Evolutionary conservation across 257 asterid genomes (phyloP), one percentile per base, ranked within the genome.

Genomic region (Verbascum thapsus): DNA sequence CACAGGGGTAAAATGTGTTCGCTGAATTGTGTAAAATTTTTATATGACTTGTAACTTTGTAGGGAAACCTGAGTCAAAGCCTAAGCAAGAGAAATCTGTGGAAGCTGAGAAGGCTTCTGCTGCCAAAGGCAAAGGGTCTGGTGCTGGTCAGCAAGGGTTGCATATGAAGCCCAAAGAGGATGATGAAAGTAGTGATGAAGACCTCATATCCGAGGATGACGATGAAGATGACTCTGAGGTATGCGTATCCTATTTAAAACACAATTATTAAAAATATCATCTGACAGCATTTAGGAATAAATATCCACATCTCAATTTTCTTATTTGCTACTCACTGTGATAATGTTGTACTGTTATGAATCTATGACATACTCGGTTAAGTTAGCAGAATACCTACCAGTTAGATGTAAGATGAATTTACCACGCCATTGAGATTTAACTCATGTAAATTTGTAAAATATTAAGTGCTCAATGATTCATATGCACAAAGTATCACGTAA

Each of bases 71-170:
- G 79, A 16, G 47, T 1, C 39, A 10, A 68, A 80, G 71, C 73
- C 61, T 39, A 78, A 79, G 78, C 63, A 64, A 59, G 88, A 48
- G 68, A 85, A 87, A 68, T 74, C 89, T 19, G 79, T 50, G 9
- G 88, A 59, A 41, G 41, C 73, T 62, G 82, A 26, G 53, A 80
- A 83, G 71, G 71, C 75, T 15, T 75, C 51, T 38, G 76, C 78
- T 38, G 64, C 54, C 41, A 82, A 79, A 68, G 78, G 66, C 9
- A 85, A 79, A 67, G 80, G 70, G 18, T 41, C 88, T 68, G 81
- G 61, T 59, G 74, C 76, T 53, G 85, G 82, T 42, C 87, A 83
- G 74, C 88, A 75, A 47, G 82, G 84, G 83, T 95, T 84, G 78
- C 80, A 84, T 74, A 82, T 84, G 17, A 67, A 58, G 35, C 58